Conservation (phyloP, 139 green algal species). For the Desmodesmus armatus region DNA sequence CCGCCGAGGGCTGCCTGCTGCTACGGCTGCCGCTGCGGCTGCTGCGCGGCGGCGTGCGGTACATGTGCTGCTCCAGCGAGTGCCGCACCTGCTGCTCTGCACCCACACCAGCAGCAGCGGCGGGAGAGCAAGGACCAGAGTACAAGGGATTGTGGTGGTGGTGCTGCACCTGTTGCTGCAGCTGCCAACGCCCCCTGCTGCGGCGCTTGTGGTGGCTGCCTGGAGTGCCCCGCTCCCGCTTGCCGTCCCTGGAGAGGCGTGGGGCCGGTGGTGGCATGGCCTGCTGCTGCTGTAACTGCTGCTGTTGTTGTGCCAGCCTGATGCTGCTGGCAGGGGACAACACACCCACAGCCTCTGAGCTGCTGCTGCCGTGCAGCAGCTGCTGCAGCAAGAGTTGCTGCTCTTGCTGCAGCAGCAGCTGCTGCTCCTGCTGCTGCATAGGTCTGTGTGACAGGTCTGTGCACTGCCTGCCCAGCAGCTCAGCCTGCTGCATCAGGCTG, state of each 20-base stretch:
- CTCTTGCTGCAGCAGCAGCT: constrained; percentile 5
- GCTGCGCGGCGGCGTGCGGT: background rate
- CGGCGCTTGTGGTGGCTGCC: no score
- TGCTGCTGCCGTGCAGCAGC: background rate
- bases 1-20: no score
- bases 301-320: constrained; percentile 4
- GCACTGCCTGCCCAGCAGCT: background rate
- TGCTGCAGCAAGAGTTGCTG: background rate
- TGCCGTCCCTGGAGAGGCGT: no score
- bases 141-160: no score
- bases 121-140: no score
- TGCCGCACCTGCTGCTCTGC: background rate
- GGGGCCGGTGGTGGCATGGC: no score
- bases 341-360: background rate
- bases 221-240: background rate
- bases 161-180: background rate
- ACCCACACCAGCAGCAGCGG: no score
- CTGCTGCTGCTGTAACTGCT: constrained; percentile 20
- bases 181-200: no score
- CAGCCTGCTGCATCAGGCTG: background rate
- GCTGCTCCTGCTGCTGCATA: background rate
- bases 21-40: background rate
- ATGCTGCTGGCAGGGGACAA: background rate
- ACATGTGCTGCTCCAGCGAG: background rate
- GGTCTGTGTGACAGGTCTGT: background rate